phyloP scores from a whole-genome alignment of 2,329 filamentous ascomycete genomes.

The Fusarium sp. region DNA sequence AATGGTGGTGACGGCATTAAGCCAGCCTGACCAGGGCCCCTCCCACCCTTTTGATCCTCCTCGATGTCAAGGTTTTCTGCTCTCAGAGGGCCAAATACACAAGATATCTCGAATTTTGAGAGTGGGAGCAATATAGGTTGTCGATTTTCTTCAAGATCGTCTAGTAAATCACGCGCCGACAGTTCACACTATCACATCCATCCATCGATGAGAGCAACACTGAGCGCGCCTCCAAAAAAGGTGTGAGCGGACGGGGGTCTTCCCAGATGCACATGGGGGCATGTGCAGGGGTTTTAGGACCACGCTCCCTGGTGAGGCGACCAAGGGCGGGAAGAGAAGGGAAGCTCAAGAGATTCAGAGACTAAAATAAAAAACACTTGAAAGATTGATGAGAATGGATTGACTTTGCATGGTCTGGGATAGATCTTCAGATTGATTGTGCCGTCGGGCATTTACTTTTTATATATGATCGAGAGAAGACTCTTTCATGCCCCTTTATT shows the following conservation, averaged over 20 bases:
- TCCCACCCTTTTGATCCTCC: conserved; percentile 6
- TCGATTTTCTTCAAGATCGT: neutral
- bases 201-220: neutral
- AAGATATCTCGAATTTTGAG: too few relatives aligned
- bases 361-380: neutral
- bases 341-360: neutral
- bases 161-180: conserved; percentile 1
- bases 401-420: neutral
- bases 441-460: neutral
- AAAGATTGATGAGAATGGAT: neutral
- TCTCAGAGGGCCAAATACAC: neutral
- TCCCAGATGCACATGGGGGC: conserved; percentile 15
- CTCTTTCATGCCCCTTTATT: neutral
- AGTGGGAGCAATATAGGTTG: neutral
- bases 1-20: conserved; percentile 31
- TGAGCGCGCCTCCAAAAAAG: conserved; percentile 21
- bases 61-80: neutral
- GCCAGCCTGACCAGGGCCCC: conserved; percentile 21
- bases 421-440: neutral
- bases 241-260: conserved; percentile 36
- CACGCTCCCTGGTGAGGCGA: conserved; percentile 22
- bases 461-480: neutral
- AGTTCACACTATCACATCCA: neutral
- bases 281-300: conserved; percentile 22
- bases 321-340: conserved; percentile 15